These are phyloP conservation scores for Ustilago esculenta DNA, from an alignment of 1,284 basidiomycete species.

Conservation along the genomic window DNA sequence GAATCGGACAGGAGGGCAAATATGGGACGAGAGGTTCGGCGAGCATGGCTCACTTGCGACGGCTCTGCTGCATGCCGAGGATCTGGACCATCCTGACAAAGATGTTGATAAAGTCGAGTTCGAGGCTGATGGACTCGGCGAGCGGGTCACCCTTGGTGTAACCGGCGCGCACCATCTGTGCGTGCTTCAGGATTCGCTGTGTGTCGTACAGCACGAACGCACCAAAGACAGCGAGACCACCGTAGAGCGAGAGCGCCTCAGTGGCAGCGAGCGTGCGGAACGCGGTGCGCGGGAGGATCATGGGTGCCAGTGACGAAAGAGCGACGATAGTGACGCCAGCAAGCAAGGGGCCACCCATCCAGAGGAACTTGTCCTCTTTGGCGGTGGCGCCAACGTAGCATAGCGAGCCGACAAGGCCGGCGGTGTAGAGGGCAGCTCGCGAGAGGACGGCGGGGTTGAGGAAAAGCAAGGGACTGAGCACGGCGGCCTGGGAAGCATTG, in stretches of 20 bases:
- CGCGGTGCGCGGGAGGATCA: slow-evolving; percentile 81
- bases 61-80: slow-evolving; percentile 71
- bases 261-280: slow-evolving; percentile 79
- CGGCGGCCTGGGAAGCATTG: slow-evolving; percentile 84
- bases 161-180: slow-evolving; percentile 78
- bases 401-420: slow-evolving; percentile 80
- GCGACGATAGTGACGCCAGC: slow-evolving; percentile 86
- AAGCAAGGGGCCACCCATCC: slow-evolving; percentile 75
- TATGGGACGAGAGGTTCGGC: too few species aligned
- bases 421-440: slow-evolving; percentile 88
- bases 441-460: slow-evolving; percentile 83
- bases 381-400: slow-evolving; percentile 90
- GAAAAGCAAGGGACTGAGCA: slow-evolving; percentile 77
- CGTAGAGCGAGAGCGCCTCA: slow-evolving; percentile 80
- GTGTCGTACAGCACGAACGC: slow-evolving; percentile 88
- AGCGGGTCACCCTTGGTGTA: slow-evolving; percentile 78
- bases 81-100: slow-evolving; percentile 82
- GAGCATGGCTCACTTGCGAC: slow-evolving; percentile 59
- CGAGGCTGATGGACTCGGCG: slow-evolving; percentile 77
- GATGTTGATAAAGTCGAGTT: slow-evolving; percentile 83
- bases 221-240: slow-evolving; percentile 85
- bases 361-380: slow-evolving; percentile 82
- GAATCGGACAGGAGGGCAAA: not conserved
- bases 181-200: slow-evolving; percentile 82
- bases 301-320: slow-evolving; percentile 82